A percentile compares a stretch with the other conserved stretches of the same genome.
phyloP scores from a whole-genome alignment of 345 rosid species.

The Corymbia maculata region DNA sequence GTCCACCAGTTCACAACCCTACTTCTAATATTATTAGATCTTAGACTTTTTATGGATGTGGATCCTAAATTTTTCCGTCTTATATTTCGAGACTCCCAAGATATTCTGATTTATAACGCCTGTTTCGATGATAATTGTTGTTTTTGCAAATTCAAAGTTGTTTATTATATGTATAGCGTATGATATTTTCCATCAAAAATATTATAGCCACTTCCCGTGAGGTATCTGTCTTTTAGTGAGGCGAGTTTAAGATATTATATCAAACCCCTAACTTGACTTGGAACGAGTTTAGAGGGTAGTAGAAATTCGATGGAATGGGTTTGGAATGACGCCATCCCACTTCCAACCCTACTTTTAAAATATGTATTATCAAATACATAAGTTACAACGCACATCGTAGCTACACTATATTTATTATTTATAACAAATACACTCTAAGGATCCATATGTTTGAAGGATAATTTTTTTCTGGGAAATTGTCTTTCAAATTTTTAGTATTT shows the following conservation, averaged over 20 bases:
- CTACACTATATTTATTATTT: neutral
- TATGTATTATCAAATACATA: neutral
- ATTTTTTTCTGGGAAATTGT: neutral
- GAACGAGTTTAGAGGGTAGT: neutral
- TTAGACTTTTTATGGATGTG: neutral
- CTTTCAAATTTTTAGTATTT: neutral
- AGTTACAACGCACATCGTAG: neutral
- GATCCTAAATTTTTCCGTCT: neutral
- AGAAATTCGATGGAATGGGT: neutral
- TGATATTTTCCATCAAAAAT: neutral
- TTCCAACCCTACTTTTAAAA: neutral
- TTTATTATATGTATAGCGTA: neutral
- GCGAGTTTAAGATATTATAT: neutral
- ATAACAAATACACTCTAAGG: neutral
- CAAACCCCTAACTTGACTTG: neutral
- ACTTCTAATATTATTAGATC: neutral
- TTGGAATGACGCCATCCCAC: neutral
- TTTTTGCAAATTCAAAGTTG: neutral
- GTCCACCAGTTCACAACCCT: neutral
- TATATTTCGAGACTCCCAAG: neutral
- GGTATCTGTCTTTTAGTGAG: neutral
- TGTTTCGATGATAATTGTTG: neutral
- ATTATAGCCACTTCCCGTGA: neutral
- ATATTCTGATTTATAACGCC: neutral
- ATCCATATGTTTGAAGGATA: neutral